Conservation (phyloP, 176 grass and related monocot species). For the Carex parvula region DNA sequence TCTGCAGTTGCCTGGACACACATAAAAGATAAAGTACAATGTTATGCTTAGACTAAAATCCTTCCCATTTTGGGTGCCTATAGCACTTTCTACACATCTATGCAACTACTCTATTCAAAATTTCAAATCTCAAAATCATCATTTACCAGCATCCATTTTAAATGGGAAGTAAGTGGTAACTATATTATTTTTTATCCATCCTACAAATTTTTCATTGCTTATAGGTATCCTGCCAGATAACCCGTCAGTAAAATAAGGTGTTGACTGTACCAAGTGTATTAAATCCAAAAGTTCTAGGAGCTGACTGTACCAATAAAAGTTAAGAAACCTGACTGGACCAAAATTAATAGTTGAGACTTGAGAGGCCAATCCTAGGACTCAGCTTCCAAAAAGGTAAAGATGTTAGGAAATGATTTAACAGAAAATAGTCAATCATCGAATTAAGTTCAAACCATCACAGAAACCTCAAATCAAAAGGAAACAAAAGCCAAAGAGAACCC, state of each 20-base stretch:
- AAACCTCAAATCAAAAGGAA: neutral
- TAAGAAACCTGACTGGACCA: neutral
- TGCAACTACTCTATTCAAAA: neutral
- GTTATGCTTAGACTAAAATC: neutral
- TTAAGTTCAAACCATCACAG: neutral
- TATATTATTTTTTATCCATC: neutral
- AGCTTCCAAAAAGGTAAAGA: neutral
- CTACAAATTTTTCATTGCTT: neutral
- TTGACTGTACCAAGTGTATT: neutral
- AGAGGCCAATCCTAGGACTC: neutral
- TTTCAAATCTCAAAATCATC: neutral
- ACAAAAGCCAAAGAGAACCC: neutral
- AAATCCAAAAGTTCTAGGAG: neutral
- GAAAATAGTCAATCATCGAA: neutral
- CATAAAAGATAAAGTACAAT: neutral
- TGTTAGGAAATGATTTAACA: neutral
- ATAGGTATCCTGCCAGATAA: neutral
- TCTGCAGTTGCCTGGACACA: constrained; percentile 65
- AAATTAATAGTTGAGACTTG: neutral
- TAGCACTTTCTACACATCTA: neutral
- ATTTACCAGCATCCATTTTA: neutral
- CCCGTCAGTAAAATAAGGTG: neutral
- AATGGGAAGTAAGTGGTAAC: neutral
- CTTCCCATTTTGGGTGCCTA: neutral
- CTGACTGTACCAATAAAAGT: neutral